Conservation (phyloP, 768 basidiomycete genomes). For the Boletus reticulatus region DNA sequence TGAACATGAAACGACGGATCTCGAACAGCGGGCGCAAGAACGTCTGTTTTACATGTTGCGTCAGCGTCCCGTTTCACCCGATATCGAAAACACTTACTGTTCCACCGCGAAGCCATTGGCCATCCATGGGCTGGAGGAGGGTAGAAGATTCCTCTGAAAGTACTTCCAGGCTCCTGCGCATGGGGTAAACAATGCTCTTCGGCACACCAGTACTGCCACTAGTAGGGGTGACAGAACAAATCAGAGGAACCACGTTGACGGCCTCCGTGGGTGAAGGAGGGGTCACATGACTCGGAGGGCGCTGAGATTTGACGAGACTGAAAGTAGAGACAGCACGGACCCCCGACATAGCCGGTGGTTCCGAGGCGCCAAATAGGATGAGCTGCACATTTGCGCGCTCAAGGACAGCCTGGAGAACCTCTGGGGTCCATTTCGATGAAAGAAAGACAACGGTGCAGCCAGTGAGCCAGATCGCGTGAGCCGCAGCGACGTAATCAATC, state of each 20-base stretch:
- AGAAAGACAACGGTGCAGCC: slow-evolving; percentile 28
- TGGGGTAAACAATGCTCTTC: slow-evolving; percentile 32
- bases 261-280: slow-evolving; percentile 18
- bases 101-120: slow-evolving; percentile 33
- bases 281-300: slow-evolving; percentile 4
- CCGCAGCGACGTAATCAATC: slow-evolving; percentile 28
- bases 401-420: slow-evolving; percentile 25
- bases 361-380: slow-evolving; percentile 18
- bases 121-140: slow-evolving; percentile 26
- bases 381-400: slow-evolving; percentile 21
- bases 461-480: slow-evolving; percentile 30
- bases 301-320: slow-evolving; percentile 9
- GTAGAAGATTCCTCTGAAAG: slow-evolving; percentile 29
- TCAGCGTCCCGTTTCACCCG: not conserved
- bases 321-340: slow-evolving; percentile 18
- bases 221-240: slow-evolving; percentile 28
- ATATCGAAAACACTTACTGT: slow-evolving; percentile 17
- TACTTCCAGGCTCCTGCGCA: slow-evolving; percentile 23
- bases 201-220: slow-evolving; percentile 33
- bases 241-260: slow-evolving; percentile 22
- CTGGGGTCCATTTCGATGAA: slow-evolving; percentile 30
- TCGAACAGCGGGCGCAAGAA: slow-evolving; percentile 32
- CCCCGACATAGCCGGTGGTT: slow-evolving; percentile 10
- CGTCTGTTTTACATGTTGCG: slow-evolving; percentile 11
- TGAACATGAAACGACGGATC: slow-evolving; percentile 33